A percentile compares a stretch with the other conserved stretches of the same genome.
These are phyloP conservation scores for Mercurialis annua DNA, from an alignment of 345 rosid genomes.

Conservation along the genomic window DNA sequence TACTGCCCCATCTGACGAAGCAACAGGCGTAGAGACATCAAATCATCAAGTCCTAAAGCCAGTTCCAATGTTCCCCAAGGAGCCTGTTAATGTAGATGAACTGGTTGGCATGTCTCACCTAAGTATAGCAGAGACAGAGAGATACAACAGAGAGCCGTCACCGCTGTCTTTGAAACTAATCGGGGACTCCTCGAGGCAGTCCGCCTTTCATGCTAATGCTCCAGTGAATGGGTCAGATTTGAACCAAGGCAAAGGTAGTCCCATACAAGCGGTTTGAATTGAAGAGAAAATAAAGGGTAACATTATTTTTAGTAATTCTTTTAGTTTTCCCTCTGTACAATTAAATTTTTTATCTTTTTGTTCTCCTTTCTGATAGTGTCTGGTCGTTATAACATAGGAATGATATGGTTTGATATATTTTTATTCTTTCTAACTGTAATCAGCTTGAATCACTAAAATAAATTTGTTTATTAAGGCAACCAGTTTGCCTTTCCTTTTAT, in stretches of 20 bases:
- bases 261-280: slow-evolving; percentile 64
- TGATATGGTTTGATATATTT: slow-evolving; percentile 21
- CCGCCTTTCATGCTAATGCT: slow-evolving; percentile 75
- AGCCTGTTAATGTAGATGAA: slow-evolving; percentile 72
- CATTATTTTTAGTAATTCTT: background rate
- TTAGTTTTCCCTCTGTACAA: slow-evolving; percentile 9
- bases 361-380: slow-evolving; percentile 2
- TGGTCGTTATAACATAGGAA: slow-evolving; percentile 17
- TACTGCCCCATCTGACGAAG: slow-evolving; percentile 30
- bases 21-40: slow-evolving; percentile 31
- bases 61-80: slow-evolving; percentile 58
- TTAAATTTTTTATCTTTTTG: slow-evolving; percentile 10
- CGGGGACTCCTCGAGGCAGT: slow-evolving; percentile 73
- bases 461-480: slow-evolving; percentile 20
- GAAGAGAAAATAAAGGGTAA: background rate
- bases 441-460: slow-evolving; percentile 27
- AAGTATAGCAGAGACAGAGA: slow-evolving; percentile 45
- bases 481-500: background rate
- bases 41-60: slow-evolving; percentile 77
- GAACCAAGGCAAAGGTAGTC: slow-evolving; percentile 48
- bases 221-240: slow-evolving; percentile 47
- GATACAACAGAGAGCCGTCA: slow-evolving; percentile 49
- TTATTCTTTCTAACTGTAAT: slow-evolving; percentile 38
- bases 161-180: slow-evolving; percentile 60
- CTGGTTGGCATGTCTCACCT: slow-evolving; percentile 82